Base-by-base conservation (phyloP, 257 asterid species). In the Thymus quinquecostatus region DNA sequence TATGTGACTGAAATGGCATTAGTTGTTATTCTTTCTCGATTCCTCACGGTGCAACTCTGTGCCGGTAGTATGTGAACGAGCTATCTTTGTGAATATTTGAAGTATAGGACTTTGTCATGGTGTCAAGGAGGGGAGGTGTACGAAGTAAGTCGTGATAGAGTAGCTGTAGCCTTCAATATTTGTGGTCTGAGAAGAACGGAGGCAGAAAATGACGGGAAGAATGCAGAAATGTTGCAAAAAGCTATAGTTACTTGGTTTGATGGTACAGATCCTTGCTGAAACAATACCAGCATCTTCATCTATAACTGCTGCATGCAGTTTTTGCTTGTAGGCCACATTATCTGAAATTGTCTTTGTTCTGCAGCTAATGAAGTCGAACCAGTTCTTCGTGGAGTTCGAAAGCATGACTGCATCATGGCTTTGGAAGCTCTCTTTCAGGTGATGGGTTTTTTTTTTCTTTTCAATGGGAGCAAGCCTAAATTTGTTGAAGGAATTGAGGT, bases 41-140 rank as follows among this genome's bases (percentile, higher is more conserved):
- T 47, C 14, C 12, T 11, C 14, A 10, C 2, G 51, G 51, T 47
- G 51, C 3, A 47, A 9, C 10, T 9, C 38, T 1, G 4, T 34
- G 2, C 38, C 2, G 4, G 38, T 34, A 34, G 38, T 34, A 34
- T 34, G 38, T 47, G 11, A 1, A 10, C 12, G 10, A 47, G 51
- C 51, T 47, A 0, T 47, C 51, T 10, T 10, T 2, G 3, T 47
- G 2, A 1, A 11, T 47, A 3, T 45, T 45, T 8, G 8, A 45
- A 0, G 11, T 11, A 47, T 4, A 47, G 96, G 82, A 62, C 82
- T 77, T 74, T 88, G 75, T 72, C 84, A 60, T 74, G 57, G 33
- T 86, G 90, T 58, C 89, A 80, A 59, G 85, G 81, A 62, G 96
- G 96, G 11, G 96, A 88, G 83, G 86, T 88, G 27, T 81, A 75